Evolutionary conservation across 768 basidiomycete genomes (phyloP), one percentile per base, ranked within the genome.

Genomic region (Termitomyces sp.): DNA sequence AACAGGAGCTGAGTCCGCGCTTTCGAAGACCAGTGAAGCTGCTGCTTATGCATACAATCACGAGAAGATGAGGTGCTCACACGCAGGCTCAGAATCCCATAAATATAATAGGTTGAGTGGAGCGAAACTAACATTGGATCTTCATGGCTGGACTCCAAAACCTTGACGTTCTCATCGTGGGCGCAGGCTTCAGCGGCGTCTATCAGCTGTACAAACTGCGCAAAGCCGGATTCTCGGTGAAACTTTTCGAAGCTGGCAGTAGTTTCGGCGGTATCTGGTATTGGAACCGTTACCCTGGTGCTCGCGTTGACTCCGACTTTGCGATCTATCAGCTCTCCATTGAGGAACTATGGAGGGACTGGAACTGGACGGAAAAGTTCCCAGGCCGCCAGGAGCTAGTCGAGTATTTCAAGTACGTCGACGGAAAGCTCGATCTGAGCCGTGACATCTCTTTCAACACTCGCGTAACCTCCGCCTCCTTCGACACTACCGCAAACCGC

Each of bases 261-360:
- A 53, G 56, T 38, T 37, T 71, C 3, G 71, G 71, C 17, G 71
- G 71, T 0, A 68, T 64, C 20, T 72, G 71, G 71, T 63, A 69
- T 52, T 69, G 69, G 67, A 71, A 72, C 59, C 62, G 65, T 31
- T 72, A 72, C 36, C 70, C 71, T 1, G 71, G 71, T 11, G 70
- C 70, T 7, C 67, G 71, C 5, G 70, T 71, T 29, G 71, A 72
- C 57, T 66, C 70, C 17, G 69, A 69, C 20, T 67, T 59, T 40
- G 65, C 47, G 36, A 66, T 69, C 57, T 72, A 72, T 48, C 68
- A 70, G 34, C 49, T 72, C 29, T 66, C 69, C 5, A 42, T 68
- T 1, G 63, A 65, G 42, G 71, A 70, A 51, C 59, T 72, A 11
- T 72, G 69, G 69, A 68, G 63, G 32, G 71, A 69, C 29, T 72